Percentiles rank a stretch among this genome's conserved stretches.
These are phyloP conservation scores for Dictyostelium capitatum DNA, from an alignment of 78 protist species.

Conservation along the genomic window DNA sequence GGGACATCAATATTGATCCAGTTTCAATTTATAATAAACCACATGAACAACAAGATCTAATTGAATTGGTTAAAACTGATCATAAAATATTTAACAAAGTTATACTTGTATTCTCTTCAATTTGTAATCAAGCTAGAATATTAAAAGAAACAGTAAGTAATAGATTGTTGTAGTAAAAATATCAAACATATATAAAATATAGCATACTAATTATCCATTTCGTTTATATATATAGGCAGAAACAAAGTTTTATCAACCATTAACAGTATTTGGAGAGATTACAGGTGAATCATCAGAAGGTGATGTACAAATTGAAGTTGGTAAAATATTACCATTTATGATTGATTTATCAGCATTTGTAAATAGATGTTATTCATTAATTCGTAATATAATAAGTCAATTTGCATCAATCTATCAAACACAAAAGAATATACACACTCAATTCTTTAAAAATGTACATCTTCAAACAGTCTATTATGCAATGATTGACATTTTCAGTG, in stretches of 20 bases:
- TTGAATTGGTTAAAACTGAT: conserved; percentile 81
- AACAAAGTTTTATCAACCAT: conserved; percentile 35
- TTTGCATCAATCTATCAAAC: conserved; percentile 78
- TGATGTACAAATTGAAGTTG: conserved; percentile 86
- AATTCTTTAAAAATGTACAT: conserved; percentile 74
- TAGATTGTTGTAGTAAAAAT: too few species aligned
- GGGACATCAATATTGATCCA: conserved; percentile 73
- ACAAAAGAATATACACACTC: conserved; percentile 29
- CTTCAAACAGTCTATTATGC: conserved; percentile 70
- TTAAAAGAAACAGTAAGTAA: conserved; percentile 69
- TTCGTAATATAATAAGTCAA: conserved; percentile 79
- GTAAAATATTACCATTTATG: conserved; percentile 82
- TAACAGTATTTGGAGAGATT: conserved; percentile 49
- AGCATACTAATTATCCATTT: too few species aligned
- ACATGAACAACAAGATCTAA: conserved; percentile 82
- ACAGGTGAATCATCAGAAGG: conserved; percentile 76
- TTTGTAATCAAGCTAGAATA: conserved; percentile 61
- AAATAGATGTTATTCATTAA: conserved; percentile 64
- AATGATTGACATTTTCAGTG: conserved; percentile 51
- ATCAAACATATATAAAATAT: too few species aligned
- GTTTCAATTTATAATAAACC: conserved; percentile 69
- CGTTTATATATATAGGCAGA: conserved; percentile 30
- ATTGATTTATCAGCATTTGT: conserved; percentile 63
- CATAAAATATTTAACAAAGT: conserved; percentile 83
- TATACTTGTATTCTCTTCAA: conserved; percentile 49